Evolutionary conservation across 805 yeast genomes (phyloP).

Genomic region (Jamesozyma rosinii): DNA sequence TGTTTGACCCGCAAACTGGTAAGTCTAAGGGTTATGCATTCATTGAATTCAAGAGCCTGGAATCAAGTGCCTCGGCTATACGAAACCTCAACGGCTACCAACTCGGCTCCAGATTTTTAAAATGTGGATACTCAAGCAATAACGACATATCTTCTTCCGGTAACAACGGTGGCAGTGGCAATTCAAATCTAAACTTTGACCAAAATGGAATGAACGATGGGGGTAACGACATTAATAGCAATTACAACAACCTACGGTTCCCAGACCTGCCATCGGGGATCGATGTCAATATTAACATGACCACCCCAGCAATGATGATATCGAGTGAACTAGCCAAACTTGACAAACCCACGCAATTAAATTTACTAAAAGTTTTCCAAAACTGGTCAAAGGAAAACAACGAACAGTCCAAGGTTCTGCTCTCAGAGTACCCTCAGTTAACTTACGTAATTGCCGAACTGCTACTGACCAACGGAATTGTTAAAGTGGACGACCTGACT

Average conservation of each 20-base stretch:
- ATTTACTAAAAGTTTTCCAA: slow-evolving; percentile 32
- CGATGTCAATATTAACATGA: slow-evolving; percentile 32
- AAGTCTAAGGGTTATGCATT: slow-evolving; percentile 86
- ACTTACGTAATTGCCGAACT: slow-evolving; percentile 75
- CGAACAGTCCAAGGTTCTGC: slow-evolving; percentile 46
- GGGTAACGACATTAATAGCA: background rate
- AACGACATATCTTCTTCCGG: slow-evolving; percentile 23
- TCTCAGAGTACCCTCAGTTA: slow-evolving; percentile 70
- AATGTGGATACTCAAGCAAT: slow-evolving; percentile 67
- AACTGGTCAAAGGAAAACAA: slow-evolving; percentile 50
- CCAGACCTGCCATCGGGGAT: slow-evolving; percentile 52
- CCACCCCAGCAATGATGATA: slow-evolving; percentile 33
- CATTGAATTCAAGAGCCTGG: slow-evolving; percentile 71
- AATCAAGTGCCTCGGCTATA: slow-evolving; percentile 85
- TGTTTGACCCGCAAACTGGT: slow-evolving; percentile 84
- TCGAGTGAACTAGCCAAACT: slow-evolving; percentile 26
- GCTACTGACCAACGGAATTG: slow-evolving; percentile 35
- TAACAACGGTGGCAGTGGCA: background rate
- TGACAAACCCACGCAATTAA: slow-evolving; percentile 20
- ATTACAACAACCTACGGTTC: slow-evolving; percentile 16
- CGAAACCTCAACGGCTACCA: slow-evolving; percentile 74
- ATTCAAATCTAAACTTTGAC: background rate
- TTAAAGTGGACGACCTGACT: slow-evolving; percentile 29
- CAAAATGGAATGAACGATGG: background rate
- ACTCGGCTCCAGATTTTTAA: slow-evolving; percentile 60